A percentile compares a stretch with the other conserved stretches of the same genome.
These are phyloP conservation scores for Leishmania tarentolae DNA, from an alignment of 208 protist genomes.

Conservation along the genomic window DNA sequence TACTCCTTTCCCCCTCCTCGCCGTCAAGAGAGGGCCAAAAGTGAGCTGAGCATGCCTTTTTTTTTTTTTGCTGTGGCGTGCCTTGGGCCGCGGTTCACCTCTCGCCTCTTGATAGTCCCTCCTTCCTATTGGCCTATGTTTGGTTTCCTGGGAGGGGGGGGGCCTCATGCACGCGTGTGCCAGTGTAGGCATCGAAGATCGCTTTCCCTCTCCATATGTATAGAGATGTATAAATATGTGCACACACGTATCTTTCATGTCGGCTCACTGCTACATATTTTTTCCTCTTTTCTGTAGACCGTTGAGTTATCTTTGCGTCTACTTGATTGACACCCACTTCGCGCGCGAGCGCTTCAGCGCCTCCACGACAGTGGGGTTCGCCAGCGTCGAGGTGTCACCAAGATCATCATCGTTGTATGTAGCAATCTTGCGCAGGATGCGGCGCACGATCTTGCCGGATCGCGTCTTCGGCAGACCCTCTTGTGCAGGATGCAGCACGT, in stretches of 20 bases:
- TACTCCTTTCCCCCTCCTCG: background rate
- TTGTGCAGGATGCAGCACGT: conserved; percentile 80
- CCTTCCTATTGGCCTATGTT: background rate
- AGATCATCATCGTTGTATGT: conserved; percentile 65
- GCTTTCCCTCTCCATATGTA: background rate
- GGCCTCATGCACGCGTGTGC: background rate
- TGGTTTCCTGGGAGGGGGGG: too few species aligned
- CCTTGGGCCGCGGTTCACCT: too few species aligned
- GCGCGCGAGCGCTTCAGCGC: conserved; percentile 85
- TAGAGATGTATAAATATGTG: background rate
- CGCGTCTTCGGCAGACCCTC: conserved; percentile 97
- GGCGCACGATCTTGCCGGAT: conserved; percentile 98
- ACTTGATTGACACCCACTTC: conserved; percentile 92
- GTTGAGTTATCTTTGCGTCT: background rate
- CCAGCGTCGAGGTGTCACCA: conserved; percentile 93
- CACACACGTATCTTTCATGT: background rate
- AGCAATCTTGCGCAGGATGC: conserved; percentile 98
- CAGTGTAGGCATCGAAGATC: background rate
- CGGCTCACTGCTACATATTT: background rate
- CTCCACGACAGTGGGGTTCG: conserved; percentile 92
- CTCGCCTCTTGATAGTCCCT: background rate
- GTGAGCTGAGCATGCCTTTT: background rate
- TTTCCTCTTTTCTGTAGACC: background rate
- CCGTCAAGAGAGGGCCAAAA: background rate
- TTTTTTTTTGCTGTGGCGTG: too few species aligned